Evolutionary conservation across 2,329 filamentous ascomycete species (phyloP).

Genomic region (Colletotrichum sp.): DNA sequence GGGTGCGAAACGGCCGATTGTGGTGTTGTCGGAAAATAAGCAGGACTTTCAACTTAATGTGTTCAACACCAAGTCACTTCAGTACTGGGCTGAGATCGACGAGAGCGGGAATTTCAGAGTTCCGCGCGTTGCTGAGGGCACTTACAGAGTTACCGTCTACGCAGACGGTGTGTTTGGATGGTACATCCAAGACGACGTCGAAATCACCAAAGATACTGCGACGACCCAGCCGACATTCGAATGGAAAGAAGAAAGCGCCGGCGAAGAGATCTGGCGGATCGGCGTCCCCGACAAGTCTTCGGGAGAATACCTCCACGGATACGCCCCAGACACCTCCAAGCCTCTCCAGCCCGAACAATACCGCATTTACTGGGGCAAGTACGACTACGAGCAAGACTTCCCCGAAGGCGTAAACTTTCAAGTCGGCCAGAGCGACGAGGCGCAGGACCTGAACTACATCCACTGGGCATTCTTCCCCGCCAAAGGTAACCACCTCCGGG

Average conservation of each 20-base stretch:
- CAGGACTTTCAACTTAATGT: slow-evolving; percentile 47
- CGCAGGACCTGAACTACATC: slow-evolving; percentile 64
- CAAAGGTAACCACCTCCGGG: slow-evolving; percentile 51
- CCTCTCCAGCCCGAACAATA: slow-evolving; percentile 61
- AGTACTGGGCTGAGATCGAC: slow-evolving; percentile 66
- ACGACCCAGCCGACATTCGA: slow-evolving; percentile 35
- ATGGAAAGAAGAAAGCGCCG: slow-evolving; percentile 61
- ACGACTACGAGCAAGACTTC: slow-evolving; percentile 66
- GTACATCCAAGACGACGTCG: slow-evolving; percentile 56
- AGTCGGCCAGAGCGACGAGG: slow-evolving; percentile 56
- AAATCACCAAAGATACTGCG: slow-evolving; percentile 46
- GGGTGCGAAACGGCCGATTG: slow-evolving; percentile 55
- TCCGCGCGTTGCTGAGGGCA: slow-evolving; percentile 59
- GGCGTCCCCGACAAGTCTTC: slow-evolving; percentile 66
- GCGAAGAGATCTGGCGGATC: slow-evolving; percentile 66
- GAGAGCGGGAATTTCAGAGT: slow-evolving; percentile 54
- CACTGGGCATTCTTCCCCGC: slow-evolving; percentile 71
- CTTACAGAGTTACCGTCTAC: slow-evolving; percentile 67
- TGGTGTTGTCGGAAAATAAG: slow-evolving; percentile 49
- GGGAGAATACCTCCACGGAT: slow-evolving; percentile 66
- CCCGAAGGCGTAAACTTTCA: slow-evolving; percentile 62
- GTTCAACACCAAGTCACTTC: slow-evolving; percentile 57
- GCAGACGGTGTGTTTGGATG: slow-evolving; percentile 67
- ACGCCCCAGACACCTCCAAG: slow-evolving; percentile 50
- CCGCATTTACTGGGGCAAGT: slow-evolving; percentile 64